phyloP scores from a whole-genome alignment of 2,329 filamentous ascomycete genomes.

The Elsinoe arachidis region DNA sequence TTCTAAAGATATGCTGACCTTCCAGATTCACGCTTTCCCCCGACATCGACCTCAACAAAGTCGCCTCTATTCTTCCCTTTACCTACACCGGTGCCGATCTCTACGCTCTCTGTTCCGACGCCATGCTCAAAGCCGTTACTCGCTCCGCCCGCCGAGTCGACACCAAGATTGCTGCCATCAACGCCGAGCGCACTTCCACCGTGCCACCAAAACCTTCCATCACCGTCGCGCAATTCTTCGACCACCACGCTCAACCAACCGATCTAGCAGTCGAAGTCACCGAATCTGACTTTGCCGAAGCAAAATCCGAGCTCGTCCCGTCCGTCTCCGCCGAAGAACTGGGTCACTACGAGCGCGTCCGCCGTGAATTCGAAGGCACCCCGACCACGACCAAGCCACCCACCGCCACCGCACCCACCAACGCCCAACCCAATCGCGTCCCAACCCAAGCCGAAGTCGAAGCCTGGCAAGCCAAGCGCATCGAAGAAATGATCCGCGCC shows the following conservation, averaged over 20 bases:
- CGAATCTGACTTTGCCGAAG: slow-evolving; percentile 77
- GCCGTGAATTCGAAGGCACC: slow-evolving; percentile 69
- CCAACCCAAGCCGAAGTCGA: slow-evolving; percentile 6
- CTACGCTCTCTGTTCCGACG: slow-evolving; percentile 93
- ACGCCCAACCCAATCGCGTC: neutral
- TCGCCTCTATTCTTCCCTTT: slow-evolving; percentile 75
- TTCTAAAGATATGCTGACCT: neutral
- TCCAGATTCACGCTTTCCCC: slow-evolving; percentile 66
- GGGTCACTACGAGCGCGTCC: slow-evolving; percentile 78
- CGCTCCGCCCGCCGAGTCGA: slow-evolving; percentile 79
- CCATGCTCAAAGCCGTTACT: slow-evolving; percentile 97
- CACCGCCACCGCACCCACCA: neutral
- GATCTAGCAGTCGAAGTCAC: slow-evolving; percentile 83
- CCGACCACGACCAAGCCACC: slow-evolving; percentile 36
- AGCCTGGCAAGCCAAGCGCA: slow-evolving; percentile 9
- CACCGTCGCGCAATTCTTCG: slow-evolving; percentile 90
- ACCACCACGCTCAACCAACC: slow-evolving; percentile 73
- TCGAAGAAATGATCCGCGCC: slow-evolving; percentile 15
- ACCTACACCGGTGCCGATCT: slow-evolving; percentile 97
- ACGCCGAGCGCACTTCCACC: slow-evolving; percentile 33
- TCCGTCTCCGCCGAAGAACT: slow-evolving; percentile 89
- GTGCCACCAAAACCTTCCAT: slow-evolving; percentile 42
- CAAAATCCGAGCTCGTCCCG: slow-evolving; percentile 78
- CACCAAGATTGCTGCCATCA: slow-evolving; percentile 65
- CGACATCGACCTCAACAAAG: slow-evolving; percentile 61